Conservation (phyloP, 306 rosid species). For the Cicer cuneatum region DNA sequence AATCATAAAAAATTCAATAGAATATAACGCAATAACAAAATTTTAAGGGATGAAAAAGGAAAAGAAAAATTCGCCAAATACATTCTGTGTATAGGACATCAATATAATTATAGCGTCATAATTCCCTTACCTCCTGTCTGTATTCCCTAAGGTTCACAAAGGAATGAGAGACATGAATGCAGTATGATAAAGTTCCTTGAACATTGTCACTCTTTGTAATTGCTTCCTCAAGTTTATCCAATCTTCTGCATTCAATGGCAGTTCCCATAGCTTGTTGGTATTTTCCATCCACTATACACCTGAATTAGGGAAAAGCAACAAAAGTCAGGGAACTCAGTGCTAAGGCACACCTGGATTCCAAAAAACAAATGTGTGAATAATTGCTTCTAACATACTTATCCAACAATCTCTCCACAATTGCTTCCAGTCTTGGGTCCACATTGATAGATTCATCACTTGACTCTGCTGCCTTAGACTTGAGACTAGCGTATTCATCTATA, state of each 20-base stretch:
- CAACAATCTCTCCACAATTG: conserved; percentile 95
- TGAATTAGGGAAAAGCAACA: conserved; percentile 44
- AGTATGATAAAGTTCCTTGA: conserved; percentile 90
- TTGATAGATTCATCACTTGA: conserved; percentile 62
- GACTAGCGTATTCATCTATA: conserved; percentile 92
- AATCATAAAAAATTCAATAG: conserved; percentile 14
- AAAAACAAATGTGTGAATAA: conserved; percentile 11
- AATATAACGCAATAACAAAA: conserved; percentile 17
- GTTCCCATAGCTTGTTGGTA: conserved; percentile 99
- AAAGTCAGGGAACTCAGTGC: conserved; percentile 13
- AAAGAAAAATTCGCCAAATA: conserved; percentile 21
- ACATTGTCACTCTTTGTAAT: conserved; percentile 91
- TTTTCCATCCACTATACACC: conserved; percentile 94
- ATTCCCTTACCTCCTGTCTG: conserved; percentile 76
- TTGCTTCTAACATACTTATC: conserved; percentile 69
- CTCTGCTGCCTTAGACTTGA: conserved; percentile 82
- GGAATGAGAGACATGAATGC: conserved; percentile 87
- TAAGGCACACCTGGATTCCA: neutral
- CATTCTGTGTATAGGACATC: conserved; percentile 22
- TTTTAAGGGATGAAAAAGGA: neutral
- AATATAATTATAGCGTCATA: conserved; percentile 11
- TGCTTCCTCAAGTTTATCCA: conserved; percentile 99
- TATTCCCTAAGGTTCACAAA: conserved; percentile 93
- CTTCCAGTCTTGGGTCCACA: conserved; percentile 91
- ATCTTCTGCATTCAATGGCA: conserved; percentile 95